Evolutionary conservation across 192 early-diverging fungal species (phyloP).

Genomic region (Geosiphon pyriformis): DNA sequence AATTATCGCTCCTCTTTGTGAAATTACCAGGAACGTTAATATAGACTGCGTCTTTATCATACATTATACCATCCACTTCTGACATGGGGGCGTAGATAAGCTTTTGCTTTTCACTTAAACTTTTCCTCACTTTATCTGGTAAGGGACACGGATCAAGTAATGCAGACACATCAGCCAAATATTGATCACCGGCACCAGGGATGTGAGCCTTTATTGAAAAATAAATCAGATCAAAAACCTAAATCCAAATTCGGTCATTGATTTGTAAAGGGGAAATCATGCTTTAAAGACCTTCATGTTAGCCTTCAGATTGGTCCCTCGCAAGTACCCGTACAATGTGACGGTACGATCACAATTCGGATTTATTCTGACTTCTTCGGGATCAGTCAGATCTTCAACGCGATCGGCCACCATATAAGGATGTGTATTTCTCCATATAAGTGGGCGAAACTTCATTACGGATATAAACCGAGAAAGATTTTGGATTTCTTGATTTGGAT

Average conservation of each 20-base stretch:
- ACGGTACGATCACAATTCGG: slow-evolving; percentile 91
- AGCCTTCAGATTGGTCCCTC: slow-evolving; percentile 90
- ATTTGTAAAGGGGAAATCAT: too few relatives aligned
- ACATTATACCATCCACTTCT: slow-evolving; percentile 96
- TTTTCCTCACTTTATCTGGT: slow-evolving; percentile 86
- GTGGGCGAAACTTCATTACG: slow-evolving; percentile 96
- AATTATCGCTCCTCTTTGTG: slow-evolving; percentile 49
- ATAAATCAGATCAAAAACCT: not conserved
- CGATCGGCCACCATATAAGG: slow-evolving; percentile 98
- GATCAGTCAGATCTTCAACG: slow-evolving; percentile 94
- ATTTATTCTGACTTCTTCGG: slow-evolving; percentile 68
- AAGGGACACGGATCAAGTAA: slow-evolving; percentile 95
- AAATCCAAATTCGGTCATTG: too few relatives aligned
- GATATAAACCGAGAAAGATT: slow-evolving; percentile 96
- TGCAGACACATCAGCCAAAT: slow-evolving; percentile 66
- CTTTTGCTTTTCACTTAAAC: slow-evolving; percentile 89
- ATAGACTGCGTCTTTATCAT: slow-evolving; percentile 99
- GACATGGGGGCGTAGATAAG: slow-evolving; percentile 98
- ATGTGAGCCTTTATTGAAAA: slow-evolving; percentile 65
- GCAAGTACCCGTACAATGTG: slow-evolving; percentile 90
- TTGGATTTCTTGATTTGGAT: slow-evolving; percentile 88
- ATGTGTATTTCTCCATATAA: slow-evolving; percentile 95
- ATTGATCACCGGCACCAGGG: slow-evolving; percentile 89
- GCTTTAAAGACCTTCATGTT: slow-evolving; percentile 52
- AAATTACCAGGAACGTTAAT: slow-evolving; percentile 90